Conservation (phyloP, 768 basidiomycete species). For the Sarcodon sp. region DNA sequence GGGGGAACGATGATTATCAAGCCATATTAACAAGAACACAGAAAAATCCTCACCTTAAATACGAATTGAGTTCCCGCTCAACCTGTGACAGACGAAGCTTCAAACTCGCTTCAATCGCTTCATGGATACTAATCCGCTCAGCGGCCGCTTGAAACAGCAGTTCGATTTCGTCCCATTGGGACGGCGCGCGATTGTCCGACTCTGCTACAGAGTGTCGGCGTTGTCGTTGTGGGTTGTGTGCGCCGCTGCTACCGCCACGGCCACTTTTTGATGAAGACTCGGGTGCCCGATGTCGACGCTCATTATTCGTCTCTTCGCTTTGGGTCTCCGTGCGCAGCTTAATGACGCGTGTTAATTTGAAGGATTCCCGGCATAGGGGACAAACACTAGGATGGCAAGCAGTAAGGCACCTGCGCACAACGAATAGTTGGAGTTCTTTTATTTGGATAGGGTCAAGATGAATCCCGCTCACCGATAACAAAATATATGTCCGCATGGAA, state of each 20-base stretch:
- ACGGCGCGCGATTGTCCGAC: background rate
- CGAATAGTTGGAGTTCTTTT: background rate
- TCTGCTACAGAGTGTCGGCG: background rate
- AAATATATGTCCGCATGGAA: slow-evolving; percentile 71
- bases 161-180: background rate
- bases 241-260: background rate
- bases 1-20: no score
- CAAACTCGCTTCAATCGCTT: background rate
- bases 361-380: slow-evolving; percentile 55
- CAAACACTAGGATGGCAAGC: slow-evolving; percentile 40
- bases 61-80: background rate
- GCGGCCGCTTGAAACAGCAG: background rate
- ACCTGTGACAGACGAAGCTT: background rate
- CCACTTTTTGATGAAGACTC: no score
- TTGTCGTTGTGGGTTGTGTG: background rate
- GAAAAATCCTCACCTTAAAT: no score
- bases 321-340: no score
- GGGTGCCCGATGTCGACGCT: background rate
- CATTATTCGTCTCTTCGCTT: slow-evolving; percentile 35
- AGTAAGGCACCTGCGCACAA: slow-evolving; percentile 36
- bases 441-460: background rate
- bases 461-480: slow-evolving; percentile 39
- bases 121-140: background rate
- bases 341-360: slow-evolving; percentile 43
- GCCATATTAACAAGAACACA: no score